A percentile compares a stretch with the other conserved stretches of the same genome.
Conservation (phyloP, 2,329 filamentous ascomycete genomes). For the Neurospora sp. region DNA sequence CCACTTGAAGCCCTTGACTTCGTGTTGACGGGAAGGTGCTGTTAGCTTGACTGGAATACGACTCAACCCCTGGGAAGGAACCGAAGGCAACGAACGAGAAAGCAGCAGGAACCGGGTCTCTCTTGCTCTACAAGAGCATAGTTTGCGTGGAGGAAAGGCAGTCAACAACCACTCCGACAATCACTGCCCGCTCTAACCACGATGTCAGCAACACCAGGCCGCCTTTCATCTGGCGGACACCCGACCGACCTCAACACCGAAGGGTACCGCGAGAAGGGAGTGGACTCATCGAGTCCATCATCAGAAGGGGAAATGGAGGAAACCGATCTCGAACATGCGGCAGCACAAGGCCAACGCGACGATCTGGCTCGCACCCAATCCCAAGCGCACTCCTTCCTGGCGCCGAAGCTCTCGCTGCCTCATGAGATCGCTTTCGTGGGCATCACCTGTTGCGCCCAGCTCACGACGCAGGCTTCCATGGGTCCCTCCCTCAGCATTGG, state of each 20-base stretch:
- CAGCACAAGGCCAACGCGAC: background rate
- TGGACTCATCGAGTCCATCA: background rate
- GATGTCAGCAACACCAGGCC: background rate
- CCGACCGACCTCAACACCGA: background rate
- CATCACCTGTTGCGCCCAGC: constrained; percentile 13
- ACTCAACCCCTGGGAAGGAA: background rate
- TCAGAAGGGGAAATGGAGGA: background rate
- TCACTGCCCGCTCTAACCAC: background rate
- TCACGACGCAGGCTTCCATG: constrained; percentile 14
- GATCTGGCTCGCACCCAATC: background rate
- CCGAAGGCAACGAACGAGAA: background rate
- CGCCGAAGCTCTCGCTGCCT: constrained; percentile 7
- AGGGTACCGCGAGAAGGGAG: background rate
- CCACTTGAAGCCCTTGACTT: background rate
- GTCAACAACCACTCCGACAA: background rate
- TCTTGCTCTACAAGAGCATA: background rate
- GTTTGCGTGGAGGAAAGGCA: background rate
- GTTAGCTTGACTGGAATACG: background rate
- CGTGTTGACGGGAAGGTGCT: background rate
- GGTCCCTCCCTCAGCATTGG: constrained; percentile 21
- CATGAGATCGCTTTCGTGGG: constrained; percentile 12
- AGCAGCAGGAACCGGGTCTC: background rate
- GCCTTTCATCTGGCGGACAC: background rate
- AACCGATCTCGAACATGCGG: background rate
- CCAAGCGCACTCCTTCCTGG: background rate